These are phyloP conservation scores for Ailanthus altissimus DNA, from an alignment of 345 rosid genomes.

Conservation along the genomic window DNA sequence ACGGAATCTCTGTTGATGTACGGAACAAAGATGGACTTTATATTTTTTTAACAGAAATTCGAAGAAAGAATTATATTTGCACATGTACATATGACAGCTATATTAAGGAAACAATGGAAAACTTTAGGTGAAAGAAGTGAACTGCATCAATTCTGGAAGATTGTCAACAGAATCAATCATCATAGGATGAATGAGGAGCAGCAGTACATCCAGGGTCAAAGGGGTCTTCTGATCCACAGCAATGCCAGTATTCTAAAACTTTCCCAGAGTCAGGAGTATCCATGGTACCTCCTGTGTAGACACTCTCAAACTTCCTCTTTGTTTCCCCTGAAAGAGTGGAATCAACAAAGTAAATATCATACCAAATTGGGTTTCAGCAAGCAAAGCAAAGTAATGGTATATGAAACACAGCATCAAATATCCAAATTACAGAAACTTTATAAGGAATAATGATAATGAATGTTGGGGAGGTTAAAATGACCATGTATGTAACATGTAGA, in stretches of 20 bases:
- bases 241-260: conserved; percentile 86
- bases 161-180: conserved; percentile 48
- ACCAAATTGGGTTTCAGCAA: background rate
- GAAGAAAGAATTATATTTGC: background rate
- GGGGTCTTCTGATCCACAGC: conserved; percentile 93
- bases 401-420: background rate
- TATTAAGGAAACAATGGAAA: background rate
- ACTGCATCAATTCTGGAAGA: background rate
- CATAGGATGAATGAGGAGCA: conserved; percentile 76
- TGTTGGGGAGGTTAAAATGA: background rate
- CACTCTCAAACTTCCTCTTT: conserved; percentile 92
- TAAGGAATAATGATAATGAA: background rate
- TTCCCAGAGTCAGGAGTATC: conserved; percentile 71
- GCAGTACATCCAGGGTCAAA: conserved; percentile 89
- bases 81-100: background rate
- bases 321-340: conserved; percentile 65
- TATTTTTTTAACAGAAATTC: background rate
- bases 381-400: background rate
- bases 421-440: background rate
- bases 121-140: background rate
- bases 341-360: background rate
- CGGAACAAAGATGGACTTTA: background rate
- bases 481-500: background rate
- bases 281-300: conserved; percentile 80
- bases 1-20: no score